phyloP scores from a whole-genome alignment of 2,329 filamentous ascomycete genomes.

The Teratosphaeria epicoccoides region DNA sequence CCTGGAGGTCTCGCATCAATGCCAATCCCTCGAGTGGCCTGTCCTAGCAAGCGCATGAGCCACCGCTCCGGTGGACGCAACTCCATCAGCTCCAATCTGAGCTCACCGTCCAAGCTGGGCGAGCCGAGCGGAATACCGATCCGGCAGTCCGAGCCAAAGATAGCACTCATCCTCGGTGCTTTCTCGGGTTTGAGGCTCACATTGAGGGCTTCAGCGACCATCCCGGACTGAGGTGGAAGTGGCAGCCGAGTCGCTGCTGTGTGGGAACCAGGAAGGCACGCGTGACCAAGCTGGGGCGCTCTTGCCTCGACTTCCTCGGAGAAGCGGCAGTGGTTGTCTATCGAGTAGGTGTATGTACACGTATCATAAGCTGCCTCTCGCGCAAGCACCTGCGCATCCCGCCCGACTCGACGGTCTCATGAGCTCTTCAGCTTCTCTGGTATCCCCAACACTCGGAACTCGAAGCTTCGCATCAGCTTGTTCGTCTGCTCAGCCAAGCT shows the following conservation, averaged over 20 bases:
- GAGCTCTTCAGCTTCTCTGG: constrained; percentile 6
- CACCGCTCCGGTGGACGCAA: too few species aligned
- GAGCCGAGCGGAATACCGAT: too few species aligned
- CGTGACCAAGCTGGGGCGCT: background rate
- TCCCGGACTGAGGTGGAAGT: background rate
- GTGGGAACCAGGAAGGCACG: background rate
- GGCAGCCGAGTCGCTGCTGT: background rate
- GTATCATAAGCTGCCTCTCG: background rate
- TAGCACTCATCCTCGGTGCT: too few species aligned
- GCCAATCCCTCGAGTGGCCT: too few species aligned
- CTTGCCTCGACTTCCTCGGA: background rate
- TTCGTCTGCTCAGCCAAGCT: constrained; percentile 95
- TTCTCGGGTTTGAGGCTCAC: too few species aligned
- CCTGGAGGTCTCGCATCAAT: too few species aligned
- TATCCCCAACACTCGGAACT: constrained; percentile 41
- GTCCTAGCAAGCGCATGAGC: too few species aligned
- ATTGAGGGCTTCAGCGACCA: background rate
- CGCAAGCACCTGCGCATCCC: background rate
- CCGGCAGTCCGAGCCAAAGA: too few species aligned
- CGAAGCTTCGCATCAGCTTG: constrained; percentile 74
- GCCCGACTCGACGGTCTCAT: background rate
- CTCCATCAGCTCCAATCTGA: too few species aligned
- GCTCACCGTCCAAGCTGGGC: too few species aligned
- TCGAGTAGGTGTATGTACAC: background rate
- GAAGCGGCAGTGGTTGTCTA: background rate